A percentile compares a stretch with the other conserved stretches of the same genome.
Evolutionary conservation across 129 eudicot genomes (phyloP).

Genomic region (Glebionis coronaria): DNA sequence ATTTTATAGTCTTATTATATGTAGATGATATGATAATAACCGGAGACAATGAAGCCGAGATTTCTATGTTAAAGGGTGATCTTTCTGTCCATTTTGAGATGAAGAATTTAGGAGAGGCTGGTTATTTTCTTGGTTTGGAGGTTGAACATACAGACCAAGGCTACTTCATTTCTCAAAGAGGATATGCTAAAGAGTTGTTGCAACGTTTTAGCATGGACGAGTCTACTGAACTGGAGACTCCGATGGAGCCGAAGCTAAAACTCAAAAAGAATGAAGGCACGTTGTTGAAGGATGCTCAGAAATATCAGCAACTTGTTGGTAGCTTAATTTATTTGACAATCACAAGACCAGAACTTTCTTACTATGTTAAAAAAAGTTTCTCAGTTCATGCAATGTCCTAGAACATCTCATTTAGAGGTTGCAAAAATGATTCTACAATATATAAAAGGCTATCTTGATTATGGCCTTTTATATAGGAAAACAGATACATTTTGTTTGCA

Average conservation of each 20-base stretch:
- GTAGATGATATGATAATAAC: slow-evolving; percentile 7
- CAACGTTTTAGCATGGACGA: slow-evolving; percentile 10
- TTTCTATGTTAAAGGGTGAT: neutral
- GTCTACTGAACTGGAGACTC: slow-evolving; percentile 8
- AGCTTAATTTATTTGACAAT: slow-evolving; percentile 23
- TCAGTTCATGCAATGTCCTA: too few relatives aligned
- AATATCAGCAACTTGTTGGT: slow-evolving; percentile 13
- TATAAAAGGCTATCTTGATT: too few relatives aligned
- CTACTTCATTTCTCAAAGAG: slow-evolving; percentile 5
- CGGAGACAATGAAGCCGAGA: neutral
- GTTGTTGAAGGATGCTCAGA: neutral
- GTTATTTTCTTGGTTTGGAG: slow-evolving; percentile 22
- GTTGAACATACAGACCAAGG: neutral
- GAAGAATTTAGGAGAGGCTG: slow-evolving; percentile 16
- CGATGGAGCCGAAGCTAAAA: slow-evolving; percentile 7
- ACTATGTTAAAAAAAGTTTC: too few relatives aligned
- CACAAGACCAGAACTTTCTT: slow-evolving; percentile 10
- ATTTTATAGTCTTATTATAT: neutral
- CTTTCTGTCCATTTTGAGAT: slow-evolving; percentile 14
- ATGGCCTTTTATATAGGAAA: too few relatives aligned
- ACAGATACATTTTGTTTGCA: too few relatives aligned
- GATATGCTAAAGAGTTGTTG: neutral
- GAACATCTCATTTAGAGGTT: too few relatives aligned
- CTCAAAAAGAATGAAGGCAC: slow-evolving; percentile 6
- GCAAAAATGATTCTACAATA: too few relatives aligned